Conservation (phyloP, 2,329 filamentous ascomycete species). For the Knufia petricola region DNA sequence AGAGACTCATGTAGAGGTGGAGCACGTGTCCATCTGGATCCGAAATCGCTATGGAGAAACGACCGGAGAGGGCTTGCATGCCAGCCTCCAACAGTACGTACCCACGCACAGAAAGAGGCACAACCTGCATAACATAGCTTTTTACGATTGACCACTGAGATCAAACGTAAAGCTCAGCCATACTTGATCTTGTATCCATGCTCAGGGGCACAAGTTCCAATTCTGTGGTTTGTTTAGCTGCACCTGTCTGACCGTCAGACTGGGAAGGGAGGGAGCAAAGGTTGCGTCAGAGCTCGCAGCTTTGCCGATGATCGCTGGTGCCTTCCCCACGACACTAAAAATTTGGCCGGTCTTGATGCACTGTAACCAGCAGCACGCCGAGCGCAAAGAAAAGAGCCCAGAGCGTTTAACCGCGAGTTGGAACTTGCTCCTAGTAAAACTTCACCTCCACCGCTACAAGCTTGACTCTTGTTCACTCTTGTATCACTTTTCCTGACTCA, state of each 20-base stretch:
- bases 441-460: slow-evolving; percentile 9
- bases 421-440: neutral
- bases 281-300: neutral
- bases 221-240: neutral
- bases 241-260: no score
- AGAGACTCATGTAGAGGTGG: neutral
- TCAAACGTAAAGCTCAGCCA: neutral
- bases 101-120: no score
- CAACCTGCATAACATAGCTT: neutral
- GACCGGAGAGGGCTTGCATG: neutral
- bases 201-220: neutral
- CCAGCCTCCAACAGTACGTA: no score
- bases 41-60: neutral
- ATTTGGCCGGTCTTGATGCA: neutral
- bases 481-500: slow-evolving; percentile 8
- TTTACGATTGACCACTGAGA: neutral
- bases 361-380: no score
- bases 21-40: neutral
- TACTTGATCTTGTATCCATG: neutral
- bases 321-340: slow-evolving; percentile 7
- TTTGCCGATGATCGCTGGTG: slow-evolving; percentile 5
- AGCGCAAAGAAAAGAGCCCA: neutral
- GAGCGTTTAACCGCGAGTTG: neutral
- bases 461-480: neutral
- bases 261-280: neutral